phyloP scores from a whole-genome alignment of 2,329 filamentous ascomycete genomes.

The Karstenula rhodostoma region DNA sequence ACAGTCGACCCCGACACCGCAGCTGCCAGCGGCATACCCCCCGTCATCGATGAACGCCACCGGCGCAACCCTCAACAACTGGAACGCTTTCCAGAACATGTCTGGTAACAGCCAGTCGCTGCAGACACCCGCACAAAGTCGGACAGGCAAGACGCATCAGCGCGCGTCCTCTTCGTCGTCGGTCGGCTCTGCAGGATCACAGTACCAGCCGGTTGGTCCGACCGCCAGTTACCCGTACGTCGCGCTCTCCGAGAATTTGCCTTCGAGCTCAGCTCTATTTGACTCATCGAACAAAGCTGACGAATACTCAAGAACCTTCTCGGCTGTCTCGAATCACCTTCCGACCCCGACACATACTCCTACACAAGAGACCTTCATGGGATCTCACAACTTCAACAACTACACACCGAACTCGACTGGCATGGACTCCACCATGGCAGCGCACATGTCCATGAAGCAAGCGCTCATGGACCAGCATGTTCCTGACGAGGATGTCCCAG shows the following conservation, averaged over 20 bases:
- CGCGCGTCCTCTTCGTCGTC: slow-evolving; percentile 51
- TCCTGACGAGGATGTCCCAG: slow-evolving; percentile 59
- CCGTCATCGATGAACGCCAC: slow-evolving; percentile 43
- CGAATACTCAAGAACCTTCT: slow-evolving; percentile 52
- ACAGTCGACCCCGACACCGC: slow-evolving; percentile 51
- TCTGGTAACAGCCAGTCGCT: slow-evolving; percentile 40
- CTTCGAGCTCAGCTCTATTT: slow-evolving; percentile 49
- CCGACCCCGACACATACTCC: slow-evolving; percentile 65
- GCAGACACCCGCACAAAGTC: slow-evolving; percentile 41
- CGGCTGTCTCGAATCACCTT: slow-evolving; percentile 56
- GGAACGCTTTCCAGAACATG: slow-evolving; percentile 43
- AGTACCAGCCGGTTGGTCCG: slow-evolving; percentile 41
- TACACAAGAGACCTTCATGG: slow-evolving; percentile 60
- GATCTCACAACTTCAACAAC: slow-evolving; percentile 55
- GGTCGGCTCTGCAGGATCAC: slow-evolving; percentile 47
- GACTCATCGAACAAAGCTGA: slow-evolving; percentile 45
- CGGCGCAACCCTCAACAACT: slow-evolving; percentile 38
- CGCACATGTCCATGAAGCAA: slow-evolving; percentile 68
- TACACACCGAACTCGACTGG: slow-evolving; percentile 53
- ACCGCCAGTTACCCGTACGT: slow-evolving; percentile 52
- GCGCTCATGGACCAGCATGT: slow-evolving; percentile 61
- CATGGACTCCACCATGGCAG: slow-evolving; percentile 55
- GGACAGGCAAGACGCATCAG: slow-evolving; percentile 43
- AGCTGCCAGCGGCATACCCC: slow-evolving; percentile 36
- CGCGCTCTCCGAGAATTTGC: slow-evolving; percentile 54